phyloP scores from a whole-genome alignment of 768 basidiomycete species.

The Termitomyces heimii region DNA sequence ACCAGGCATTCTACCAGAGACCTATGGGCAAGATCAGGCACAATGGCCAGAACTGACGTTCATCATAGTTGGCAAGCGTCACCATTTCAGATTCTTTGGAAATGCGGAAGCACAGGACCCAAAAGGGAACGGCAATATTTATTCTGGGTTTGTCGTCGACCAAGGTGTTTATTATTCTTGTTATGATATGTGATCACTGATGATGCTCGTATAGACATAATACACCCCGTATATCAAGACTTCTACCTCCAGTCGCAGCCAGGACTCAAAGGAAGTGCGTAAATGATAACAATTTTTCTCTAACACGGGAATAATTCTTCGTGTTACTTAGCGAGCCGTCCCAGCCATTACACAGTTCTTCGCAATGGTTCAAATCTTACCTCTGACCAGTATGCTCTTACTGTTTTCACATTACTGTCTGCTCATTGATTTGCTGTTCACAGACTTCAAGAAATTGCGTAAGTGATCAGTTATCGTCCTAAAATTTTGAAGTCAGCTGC shows the following conservation, averaged over 20 bases:
- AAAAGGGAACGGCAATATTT: slow-evolving; percentile 49
- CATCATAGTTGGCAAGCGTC: slow-evolving; percentile 56
- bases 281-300: background rate
- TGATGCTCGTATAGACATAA: slow-evolving; percentile 37
- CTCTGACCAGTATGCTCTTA: slow-evolving; percentile 15
- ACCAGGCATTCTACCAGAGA: slow-evolving; percentile 16
- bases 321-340: slow-evolving; percentile 38
- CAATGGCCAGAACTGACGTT: slow-evolving; percentile 46
- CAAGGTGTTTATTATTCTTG: slow-evolving; percentile 12
- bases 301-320: background rate
- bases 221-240: slow-evolving; percentile 51
- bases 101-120: slow-evolving; percentile 31
- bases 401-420: slow-evolving; percentile 7
- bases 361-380: slow-evolving; percentile 24
- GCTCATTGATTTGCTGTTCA: background rate
- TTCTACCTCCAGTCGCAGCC: slow-evolving; percentile 59
- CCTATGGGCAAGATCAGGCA: slow-evolving; percentile 30
- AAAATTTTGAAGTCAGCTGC: background rate
- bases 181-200: background rate
- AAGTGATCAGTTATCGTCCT: slow-evolving; percentile 28
- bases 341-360: slow-evolving; percentile 53
- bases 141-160: slow-evolving; percentile 57
- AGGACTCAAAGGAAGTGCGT: slow-evolving; percentile 44
- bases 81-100: slow-evolving; percentile 53
- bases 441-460: slow-evolving; percentile 42